Evolutionary conservation across 495 filamentous ascomycete genomes (phyloP), one percentile per base, ranked within the genome.

Genomic region (Xylaria telfairii): DNA sequence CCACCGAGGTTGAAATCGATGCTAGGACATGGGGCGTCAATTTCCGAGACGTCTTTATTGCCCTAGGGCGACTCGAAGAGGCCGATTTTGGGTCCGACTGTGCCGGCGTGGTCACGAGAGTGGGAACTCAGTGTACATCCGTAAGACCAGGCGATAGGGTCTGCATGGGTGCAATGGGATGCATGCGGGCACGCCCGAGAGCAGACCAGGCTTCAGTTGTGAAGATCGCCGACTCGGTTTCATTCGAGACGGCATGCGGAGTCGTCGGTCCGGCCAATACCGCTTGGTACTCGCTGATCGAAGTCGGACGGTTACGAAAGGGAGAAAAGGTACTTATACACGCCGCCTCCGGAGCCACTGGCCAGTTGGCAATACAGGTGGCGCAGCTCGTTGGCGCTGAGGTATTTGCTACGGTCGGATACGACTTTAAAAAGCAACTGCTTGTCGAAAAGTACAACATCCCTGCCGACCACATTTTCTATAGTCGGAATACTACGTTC

Each of bases 321-420:
- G 86, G 76, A 4, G 84, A 90, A 62, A 83, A 77, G 17, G 79
- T 90, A 6, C 79, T 91, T 17, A 87, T 91, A 46, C 87, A 90
- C 68, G 80, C 81, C 0, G 89, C 81, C 13, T 75, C 86, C 0
- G 85, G 86, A 26, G 83, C 81, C 24, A 78, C 86, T 1, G 87
- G 87, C 30, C 85, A 86, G 68, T 83, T 84, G 30, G 83, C 87
- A 0, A 83, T 90, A 30, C 74, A 79, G 47, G 69, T 90, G 0
- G 83, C 84, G 0, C 77, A 86, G 56, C 70, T 85, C 63, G 65
- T 82, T 6, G 85, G 86, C 0, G 86, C 87, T 3, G 81, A 87
- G 54, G 78, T 90, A 10, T 90, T 84, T 68, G 83, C 78, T 0
- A 88, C 87, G 0, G 86, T 86, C 3, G 79, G 80, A 0, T 77